Conservation (phyloP, 148 eudicot species). For the Fagopyrum esculentum region DNA sequence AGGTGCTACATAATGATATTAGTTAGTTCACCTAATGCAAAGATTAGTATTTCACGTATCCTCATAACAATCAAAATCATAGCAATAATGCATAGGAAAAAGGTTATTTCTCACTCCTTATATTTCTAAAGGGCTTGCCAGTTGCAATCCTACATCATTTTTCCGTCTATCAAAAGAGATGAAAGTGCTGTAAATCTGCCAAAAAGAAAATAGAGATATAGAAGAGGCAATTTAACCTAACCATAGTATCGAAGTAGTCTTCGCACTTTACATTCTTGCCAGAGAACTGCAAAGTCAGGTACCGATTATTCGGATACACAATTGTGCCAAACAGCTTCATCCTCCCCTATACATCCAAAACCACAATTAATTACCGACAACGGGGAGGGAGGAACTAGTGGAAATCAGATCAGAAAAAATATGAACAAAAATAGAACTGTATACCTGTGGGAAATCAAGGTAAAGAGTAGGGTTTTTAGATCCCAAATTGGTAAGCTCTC, state of each 20-base stretch:
- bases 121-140: not conserved
- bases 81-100: not conserved
- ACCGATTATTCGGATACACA: slow-evolving; percentile 75
- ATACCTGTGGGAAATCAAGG: slow-evolving; percentile 75
- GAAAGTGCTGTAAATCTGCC: not conserved
- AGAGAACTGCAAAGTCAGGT: slow-evolving; percentile 87
- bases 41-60: no score
- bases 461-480: slow-evolving; percentile 81
- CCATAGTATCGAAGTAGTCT: slow-evolving; percentile 86
- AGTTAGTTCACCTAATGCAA: no score
- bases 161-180: not conserved
- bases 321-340: slow-evolving; percentile 93
- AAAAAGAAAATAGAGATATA: not conserved
- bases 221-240: slow-evolving; percentile 19
- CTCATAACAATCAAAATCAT: not conserved
- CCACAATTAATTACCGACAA: not conserved
- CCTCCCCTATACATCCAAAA: slow-evolving; percentile 42
- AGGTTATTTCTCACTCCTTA: not conserved
- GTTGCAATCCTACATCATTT: not conserved
- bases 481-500: slow-evolving; percentile 69
- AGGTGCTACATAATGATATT: no score
- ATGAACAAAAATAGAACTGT: slow-evolving; percentile 1
- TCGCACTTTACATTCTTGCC: slow-evolving; percentile 91
- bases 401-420: slow-evolving; percentile 4
- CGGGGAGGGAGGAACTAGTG: not conserved